Conservation (phyloP, 345 rosid species). For the Xanthoceras sorbifolium region DNA sequence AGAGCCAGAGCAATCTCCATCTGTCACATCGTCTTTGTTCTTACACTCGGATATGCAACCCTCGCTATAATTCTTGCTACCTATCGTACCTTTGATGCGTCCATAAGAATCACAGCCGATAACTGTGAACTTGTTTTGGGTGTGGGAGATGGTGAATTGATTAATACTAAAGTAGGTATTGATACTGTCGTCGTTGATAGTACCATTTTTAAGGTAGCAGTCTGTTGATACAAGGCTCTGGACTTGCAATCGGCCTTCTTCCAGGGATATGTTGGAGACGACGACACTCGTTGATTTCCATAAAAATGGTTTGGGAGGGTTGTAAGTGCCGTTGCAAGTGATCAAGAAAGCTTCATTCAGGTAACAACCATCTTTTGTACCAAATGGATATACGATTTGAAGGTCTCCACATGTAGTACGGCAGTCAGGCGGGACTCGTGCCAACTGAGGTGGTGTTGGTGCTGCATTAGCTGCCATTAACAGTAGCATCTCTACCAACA, state of each 20-base stretch:
- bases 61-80: not conserved
- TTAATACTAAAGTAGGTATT: not conserved
- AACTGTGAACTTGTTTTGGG: conserved; percentile 6
- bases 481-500: not conserved
- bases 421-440: conserved; percentile 11
- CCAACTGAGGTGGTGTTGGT: not conserved
- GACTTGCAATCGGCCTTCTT: conserved; percentile 1
- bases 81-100: not conserved
- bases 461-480: not conserved
- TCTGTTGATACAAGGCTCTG: not conserved
- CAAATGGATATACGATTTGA: conserved; percentile 23
- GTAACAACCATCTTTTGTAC: conserved; percentile 12
- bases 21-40: not conserved
- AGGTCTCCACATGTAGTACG: not conserved
- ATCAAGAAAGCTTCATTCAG: conserved; percentile 8
- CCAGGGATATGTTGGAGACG: not conserved
- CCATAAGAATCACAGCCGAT: not conserved
- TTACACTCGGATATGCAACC: not conserved
- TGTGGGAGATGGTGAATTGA: not conserved
- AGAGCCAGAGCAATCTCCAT: conserved; percentile 1
- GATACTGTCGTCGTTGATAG: not conserved
- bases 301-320: not conserved
- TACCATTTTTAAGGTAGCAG: not conserved
- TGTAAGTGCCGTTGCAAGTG: not conserved
- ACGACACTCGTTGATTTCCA: not conserved